These are phyloP conservation scores for Alloascoidea hylecoeti DNA, from an alignment of 805 yeast genomes.

Conservation along the genomic window DNA sequence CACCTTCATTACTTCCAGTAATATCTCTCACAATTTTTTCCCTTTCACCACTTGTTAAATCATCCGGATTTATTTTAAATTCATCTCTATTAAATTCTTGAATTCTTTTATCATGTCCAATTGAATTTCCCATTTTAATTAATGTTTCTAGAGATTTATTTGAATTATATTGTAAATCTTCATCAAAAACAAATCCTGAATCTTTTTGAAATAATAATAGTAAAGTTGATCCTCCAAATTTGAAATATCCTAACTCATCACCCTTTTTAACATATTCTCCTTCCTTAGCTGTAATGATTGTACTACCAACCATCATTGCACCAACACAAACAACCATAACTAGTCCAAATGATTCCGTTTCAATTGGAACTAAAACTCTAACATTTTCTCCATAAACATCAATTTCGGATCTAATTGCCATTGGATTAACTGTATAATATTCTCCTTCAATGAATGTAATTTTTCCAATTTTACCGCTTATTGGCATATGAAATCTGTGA, in stretches of 20 bases:
- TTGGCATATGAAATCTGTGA: slow-evolving; percentile 86
- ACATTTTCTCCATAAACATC: slow-evolving; percentile 92
- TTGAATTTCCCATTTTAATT: slow-evolving; percentile 80
- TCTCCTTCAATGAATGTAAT: slow-evolving; percentile 71
- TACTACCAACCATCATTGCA: slow-evolving; percentile 98
- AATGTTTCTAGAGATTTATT: slow-evolving; percentile 62
- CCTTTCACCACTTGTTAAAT: no score
- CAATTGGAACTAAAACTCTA: slow-evolving; percentile 63
- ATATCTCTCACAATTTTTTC: no score
- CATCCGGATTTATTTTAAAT: no score
- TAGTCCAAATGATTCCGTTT: slow-evolving; percentile 63
- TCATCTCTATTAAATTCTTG: no score
- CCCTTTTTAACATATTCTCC: slow-evolving; percentile 50
- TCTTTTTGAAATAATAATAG: slow-evolving; percentile 56
- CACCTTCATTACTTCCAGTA: no score
- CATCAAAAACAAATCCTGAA: no score
- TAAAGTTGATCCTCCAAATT: slow-evolving; percentile 91
- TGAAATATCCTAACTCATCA: slow-evolving; percentile 86
- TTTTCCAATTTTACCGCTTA: slow-evolving; percentile 55
- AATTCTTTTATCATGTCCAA: no score
- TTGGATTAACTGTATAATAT: slow-evolving; percentile 92
- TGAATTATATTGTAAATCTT: slow-evolving; percentile 62
- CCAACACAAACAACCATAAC: slow-evolving; percentile 77
- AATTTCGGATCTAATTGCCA: slow-evolving; percentile 80
- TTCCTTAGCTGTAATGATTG: slow-evolving; percentile 51